Evolutionary conservation across 2,329 filamentous ascomycete species (phyloP).

Genomic region (Stemphylium lycopersici): DNA sequence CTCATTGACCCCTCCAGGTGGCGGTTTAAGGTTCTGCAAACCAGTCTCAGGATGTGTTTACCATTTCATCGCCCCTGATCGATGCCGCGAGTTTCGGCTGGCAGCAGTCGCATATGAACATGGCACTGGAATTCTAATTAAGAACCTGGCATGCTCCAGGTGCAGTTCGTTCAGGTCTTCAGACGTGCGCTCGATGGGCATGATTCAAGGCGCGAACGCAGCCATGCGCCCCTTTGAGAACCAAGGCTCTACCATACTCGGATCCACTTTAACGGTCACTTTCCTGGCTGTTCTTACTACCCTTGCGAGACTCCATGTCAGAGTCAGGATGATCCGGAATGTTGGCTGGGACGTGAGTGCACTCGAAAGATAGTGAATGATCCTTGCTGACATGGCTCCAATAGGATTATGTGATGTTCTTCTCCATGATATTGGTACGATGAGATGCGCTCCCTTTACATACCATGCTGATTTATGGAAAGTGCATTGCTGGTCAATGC

Average conservation of each 20-base stretch:
- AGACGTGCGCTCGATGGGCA: not conserved
- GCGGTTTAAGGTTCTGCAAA: slow-evolving; percentile 2
- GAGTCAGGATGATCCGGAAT: slow-evolving; percentile 56
- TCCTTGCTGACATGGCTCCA: slow-evolving; percentile 11
- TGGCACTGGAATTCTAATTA: not conserved
- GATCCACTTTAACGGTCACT: slow-evolving; percentile 51
- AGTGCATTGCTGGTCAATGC: slow-evolving; percentile 50
- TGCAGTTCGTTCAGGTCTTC: not conserved
- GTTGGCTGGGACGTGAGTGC: slow-evolving; percentile 56
- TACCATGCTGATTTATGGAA: slow-evolving; percentile 6
- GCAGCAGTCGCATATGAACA: not conserved
- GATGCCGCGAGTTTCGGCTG: not conserved
- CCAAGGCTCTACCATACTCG: slow-evolving; percentile 49
- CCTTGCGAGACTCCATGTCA: slow-evolving; percentile 54
- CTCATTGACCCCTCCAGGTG: not conserved
- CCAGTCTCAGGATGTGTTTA: not conserved
- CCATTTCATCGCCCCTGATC: not conserved
- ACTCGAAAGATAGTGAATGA: not conserved
- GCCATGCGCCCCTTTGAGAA: slow-evolving; percentile 20
- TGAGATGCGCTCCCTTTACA: not conserved
- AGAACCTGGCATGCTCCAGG: not conserved
- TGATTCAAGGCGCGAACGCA: not conserved
- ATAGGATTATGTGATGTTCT: slow-evolving; percentile 53
- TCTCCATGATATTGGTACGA: slow-evolving; percentile 48
- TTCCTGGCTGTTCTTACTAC: slow-evolving; percentile 51